Evolutionary conservation across 1,284 basidiomycete species (phyloP).

Genomic region (Austroboletus sp.): DNA sequence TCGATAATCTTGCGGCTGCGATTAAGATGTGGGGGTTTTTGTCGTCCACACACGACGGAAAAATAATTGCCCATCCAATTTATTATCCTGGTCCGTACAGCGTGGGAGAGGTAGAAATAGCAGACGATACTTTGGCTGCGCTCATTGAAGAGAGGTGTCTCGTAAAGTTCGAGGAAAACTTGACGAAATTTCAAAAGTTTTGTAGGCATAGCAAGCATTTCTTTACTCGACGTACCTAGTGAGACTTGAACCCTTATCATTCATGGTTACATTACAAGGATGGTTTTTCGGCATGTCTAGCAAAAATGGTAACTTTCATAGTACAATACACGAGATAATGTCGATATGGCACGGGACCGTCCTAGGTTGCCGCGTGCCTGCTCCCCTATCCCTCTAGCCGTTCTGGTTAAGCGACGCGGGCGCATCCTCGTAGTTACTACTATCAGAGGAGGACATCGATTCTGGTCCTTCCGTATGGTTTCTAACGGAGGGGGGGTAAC

Average conservation of each 20-base stretch:
- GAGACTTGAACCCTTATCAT: background rate
- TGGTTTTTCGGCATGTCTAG: background rate
- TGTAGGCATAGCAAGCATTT: slow-evolving; percentile 17
- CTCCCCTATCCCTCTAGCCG: no score
- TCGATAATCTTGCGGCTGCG: slow-evolving; percentile 16
- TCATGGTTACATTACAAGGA: background rate
- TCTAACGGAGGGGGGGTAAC: no score
- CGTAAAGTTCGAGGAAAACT: slow-evolving; percentile 17
- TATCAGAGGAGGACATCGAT: no score
- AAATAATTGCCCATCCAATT: slow-evolving; percentile 20
- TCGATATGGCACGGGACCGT: no score
- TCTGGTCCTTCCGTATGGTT: no score
- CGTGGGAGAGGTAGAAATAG: slow-evolving; percentile 16
- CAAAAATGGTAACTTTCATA: no score
- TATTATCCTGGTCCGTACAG: slow-evolving; percentile 17
- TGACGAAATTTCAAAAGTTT: slow-evolving; percentile 22
- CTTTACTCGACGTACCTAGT: slow-evolving; percentile 17
- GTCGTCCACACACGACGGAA: slow-evolving; percentile 7
- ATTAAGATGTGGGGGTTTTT: slow-evolving; percentile 14
- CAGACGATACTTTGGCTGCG: slow-evolving; percentile 15
- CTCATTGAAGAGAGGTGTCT: slow-evolving; percentile 24
- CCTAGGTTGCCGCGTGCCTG: no score
- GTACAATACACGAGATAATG: no score
- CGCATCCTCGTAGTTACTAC: no score
- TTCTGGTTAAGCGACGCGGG: no score